Conservation (phyloP, 2,329 filamentous ascomycete genomes). For the Rutstroemia sp. region DNA sequence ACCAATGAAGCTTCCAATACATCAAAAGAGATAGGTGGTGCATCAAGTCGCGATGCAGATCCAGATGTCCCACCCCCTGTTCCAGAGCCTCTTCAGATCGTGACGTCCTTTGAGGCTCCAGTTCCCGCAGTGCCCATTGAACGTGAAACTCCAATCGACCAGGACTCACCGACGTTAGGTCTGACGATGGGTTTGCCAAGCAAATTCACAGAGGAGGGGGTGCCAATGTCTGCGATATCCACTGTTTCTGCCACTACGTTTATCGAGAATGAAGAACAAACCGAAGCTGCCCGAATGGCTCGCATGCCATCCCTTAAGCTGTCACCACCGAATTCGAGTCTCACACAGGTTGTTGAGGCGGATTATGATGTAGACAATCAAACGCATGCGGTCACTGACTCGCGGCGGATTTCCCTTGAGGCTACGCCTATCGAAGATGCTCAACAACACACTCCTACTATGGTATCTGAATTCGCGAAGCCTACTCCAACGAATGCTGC, state of each 20-base stretch:
- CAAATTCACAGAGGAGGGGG: conserved; percentile 45
- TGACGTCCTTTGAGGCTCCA: conserved; percentile 19
- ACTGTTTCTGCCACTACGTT: conserved; percentile 55
- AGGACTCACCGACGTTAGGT: conserved; percentile 57
- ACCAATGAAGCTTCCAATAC: not conserved
- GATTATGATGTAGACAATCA: conserved; percentile 7
- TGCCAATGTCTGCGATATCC: conserved; percentile 53
- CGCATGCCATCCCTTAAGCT: conserved; percentile 12
- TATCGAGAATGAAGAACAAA: conserved; percentile 67
- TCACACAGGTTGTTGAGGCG: not conserved
- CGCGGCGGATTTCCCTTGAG: conserved; percentile 25
- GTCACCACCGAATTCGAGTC: not conserved
- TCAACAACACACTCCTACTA: not conserved
- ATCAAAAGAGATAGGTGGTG: not conserved
- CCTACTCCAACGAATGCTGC: conserved; percentile 11
- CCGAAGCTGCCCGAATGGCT: conserved; percentile 35
- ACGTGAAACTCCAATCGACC: conserved; percentile 8
- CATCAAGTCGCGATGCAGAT: conserved; percentile 2
- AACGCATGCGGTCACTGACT: conserved; percentile 8
- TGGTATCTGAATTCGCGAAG: conserved; percentile 4
- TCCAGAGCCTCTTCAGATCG: conserved; percentile 19
- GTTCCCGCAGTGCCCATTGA: not conserved
- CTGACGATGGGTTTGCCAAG: conserved; percentile 50
- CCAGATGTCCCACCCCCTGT: conserved; percentile 6
- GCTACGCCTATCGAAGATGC: conserved; percentile 16